Evolutionary conservation across 192 early-diverging fungal genomes (phyloP), one percentile per base, ranked within the genome.

Genomic region (Dispira parvispora): DNA sequence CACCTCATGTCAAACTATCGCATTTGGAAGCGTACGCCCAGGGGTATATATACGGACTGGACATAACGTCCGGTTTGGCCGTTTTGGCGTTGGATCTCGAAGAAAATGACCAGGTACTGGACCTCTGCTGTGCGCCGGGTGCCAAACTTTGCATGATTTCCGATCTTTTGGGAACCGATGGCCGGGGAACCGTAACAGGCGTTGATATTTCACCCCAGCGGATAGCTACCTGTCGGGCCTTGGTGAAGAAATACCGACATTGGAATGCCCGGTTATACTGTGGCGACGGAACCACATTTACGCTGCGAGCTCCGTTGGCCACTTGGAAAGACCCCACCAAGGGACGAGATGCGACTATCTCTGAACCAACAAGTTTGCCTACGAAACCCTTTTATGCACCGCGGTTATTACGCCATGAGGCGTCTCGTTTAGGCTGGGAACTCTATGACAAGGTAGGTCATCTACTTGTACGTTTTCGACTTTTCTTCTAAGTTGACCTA

Each of bases 91-190:
- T 98, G 16, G 80, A 80, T 1, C 69, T 92, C 0, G 53, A 81
- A 11, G 74, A 80, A 0, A 75, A 85, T 45, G 86, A 98, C 60
- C 88, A 96, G 67, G 84, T 96, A 3, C 76, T 98, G 16, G 96
- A 93, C 64, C 75, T 91, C 27, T 96, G 88, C 64, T 90, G 83
- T 62, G 89, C 89, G 3, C 87, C 91, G 54, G 90, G 96, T 0
- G 86, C 83, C 25, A 98, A 98, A 64, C 77, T 98, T 18, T 85
- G 88, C 62, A 77, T 88, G 65, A 73, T 94, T 25, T 74, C 82
- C 6, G 88, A 96, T 62, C 45, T 91, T 13, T 68, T 88, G 21
- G 25, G 32, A 46, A 79, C 71, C 8, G 55, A 62, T 25, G 71
- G 80, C 18, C 81, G 78, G 11, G 96, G 96, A 1, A 88, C 89